Base-by-base conservation (phyloP, 2,329 filamentous ascomycete species). In the Fusarium torulosum region DNA sequence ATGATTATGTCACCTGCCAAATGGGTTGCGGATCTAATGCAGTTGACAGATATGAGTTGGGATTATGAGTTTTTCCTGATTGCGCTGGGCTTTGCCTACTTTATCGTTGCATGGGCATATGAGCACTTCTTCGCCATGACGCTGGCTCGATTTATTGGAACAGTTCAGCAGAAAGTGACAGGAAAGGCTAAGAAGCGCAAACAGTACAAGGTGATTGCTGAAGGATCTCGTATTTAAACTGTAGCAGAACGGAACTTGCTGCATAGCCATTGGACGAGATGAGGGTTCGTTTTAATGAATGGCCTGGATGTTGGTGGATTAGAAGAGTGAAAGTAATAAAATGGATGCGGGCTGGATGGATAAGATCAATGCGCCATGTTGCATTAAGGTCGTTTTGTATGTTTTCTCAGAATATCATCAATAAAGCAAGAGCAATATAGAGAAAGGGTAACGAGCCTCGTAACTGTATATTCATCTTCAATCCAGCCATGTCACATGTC, bases 131-230 rank as follows among this genome's bases (percentile, higher is more conserved):
- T 96, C 6, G 91, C 97, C 63, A 88, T 89, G 35, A 79, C 80
- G 21, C 69, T 97, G 55, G 91, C 93, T 19, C 88, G 87, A 63
- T 78, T 83, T 45, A 81, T 97, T 55, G 93, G 92, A 2, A 81
- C 80, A 29, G 69, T 85, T 17, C 91, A 89, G 74, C 79, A 85
- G 50, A 79, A 77, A n/a, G 54, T 93, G 76, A 79, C 86, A 70
- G 78, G 86, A 49, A 84, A 83, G 75, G 80, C 82, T 42, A 97
- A 97, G 82, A 88, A 91, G 79, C 86, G 94, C 67, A 97, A 97
- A 79, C 84, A 90, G 80, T 97, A 97, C 76, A 98, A 98, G 81
- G 72, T 93, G 20, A 90, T 97, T 29, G 76, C 85, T 49, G 91
- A 96, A 75, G 82, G 87, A 23, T 75, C 76, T 43, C 69, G 72